These are phyloP conservation scores for Pythium sukuiense DNA, from an alignment of 352 stramenopile species.

Conservation along the genomic window DNA sequence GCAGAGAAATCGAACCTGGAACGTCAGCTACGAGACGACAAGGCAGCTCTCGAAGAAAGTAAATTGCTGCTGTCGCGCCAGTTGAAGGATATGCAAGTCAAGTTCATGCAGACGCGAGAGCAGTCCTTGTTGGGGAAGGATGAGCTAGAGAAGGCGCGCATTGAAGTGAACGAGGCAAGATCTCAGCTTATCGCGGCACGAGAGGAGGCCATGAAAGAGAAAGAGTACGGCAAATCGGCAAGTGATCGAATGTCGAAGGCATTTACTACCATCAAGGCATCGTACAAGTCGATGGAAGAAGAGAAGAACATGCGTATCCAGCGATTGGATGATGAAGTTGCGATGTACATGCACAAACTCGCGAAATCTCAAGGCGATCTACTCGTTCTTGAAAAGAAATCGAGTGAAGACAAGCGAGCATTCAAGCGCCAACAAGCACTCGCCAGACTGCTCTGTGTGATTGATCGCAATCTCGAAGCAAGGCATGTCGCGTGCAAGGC, in stretches of 20 bases:
- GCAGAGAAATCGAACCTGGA: conserved; percentile 32
- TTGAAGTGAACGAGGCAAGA: conserved; percentile 50
- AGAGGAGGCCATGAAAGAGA: conserved; percentile 61
- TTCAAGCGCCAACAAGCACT: conserved; percentile 36
- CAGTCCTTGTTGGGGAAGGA: conserved; percentile 62
- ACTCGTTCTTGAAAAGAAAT: conserved; percentile 56
- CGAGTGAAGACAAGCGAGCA: conserved; percentile 30
- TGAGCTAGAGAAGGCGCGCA: conserved; percentile 54
- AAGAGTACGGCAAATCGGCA: conserved; percentile 43
- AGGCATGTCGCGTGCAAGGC: conserved; percentile 28
- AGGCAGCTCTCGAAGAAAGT: conserved; percentile 49
- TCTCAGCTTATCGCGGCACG: conserved; percentile 40
- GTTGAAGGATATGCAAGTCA: conserved; percentile 59
- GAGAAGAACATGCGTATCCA: conserved; percentile 58
- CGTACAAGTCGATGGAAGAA: conserved; percentile 59
- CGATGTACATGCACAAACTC: conserved; percentile 52
- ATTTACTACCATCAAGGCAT: conserved; percentile 53
- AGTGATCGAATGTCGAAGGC: conserved; percentile 66
- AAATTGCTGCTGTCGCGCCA: conserved; percentile 51
- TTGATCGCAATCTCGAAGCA: conserved; percentile 24
- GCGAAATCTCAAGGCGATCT: conserved; percentile 57
- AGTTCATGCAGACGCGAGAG: conserved; percentile 56
- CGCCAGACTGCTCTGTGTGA: conserved; percentile 24
- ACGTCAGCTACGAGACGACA: conserved; percentile 34
- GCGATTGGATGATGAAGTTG: conserved; percentile 50